These are phyloP conservation scores for Pterocarpus macrocarpus DNA, from an alignment of 306 rosid genomes.

Conservation along the genomic window DNA sequence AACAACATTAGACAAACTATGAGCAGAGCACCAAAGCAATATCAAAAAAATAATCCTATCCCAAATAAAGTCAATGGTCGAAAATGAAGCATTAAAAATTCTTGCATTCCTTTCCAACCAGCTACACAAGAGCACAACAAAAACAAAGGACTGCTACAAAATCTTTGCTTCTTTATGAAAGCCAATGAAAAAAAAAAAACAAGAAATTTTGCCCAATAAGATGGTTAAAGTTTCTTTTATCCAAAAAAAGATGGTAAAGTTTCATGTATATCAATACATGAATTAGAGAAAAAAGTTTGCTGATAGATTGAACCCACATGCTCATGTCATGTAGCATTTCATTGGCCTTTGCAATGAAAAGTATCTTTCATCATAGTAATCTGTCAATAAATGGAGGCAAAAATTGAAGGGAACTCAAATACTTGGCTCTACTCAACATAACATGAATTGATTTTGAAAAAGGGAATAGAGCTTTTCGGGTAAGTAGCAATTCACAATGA, in stretches of 20 bases:
- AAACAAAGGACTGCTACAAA: not conserved
- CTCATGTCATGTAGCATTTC: not conserved
- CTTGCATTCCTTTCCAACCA: not conserved
- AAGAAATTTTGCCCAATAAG: not conserved
- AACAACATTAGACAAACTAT: too few species aligned
- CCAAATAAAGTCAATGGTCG: not conserved
- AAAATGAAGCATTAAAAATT: not conserved
- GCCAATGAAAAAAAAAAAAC: not conserved
- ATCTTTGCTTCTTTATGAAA: not conserved
- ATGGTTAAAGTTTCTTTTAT: not conserved
- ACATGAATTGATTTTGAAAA: not conserved
- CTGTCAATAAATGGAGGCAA: not conserved
- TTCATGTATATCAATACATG: not conserved
- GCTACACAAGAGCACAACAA: not conserved
- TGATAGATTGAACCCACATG: not conserved
- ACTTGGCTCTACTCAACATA: not conserved
- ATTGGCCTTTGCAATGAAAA: not conserved
- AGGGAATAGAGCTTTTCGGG: not conserved
- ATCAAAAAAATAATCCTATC: too few species aligned
- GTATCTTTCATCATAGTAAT: not conserved
- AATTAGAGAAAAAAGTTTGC: not conserved
- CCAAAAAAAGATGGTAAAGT: not conserved
- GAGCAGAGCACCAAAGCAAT: too few species aligned
- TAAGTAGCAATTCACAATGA: not conserved
- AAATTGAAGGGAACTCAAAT: constrained; percentile 6